Evolutionary conservation across 2,329 filamentous ascomycete species (phyloP).

Genomic region (Dendrostoma leiphaemia): DNA sequence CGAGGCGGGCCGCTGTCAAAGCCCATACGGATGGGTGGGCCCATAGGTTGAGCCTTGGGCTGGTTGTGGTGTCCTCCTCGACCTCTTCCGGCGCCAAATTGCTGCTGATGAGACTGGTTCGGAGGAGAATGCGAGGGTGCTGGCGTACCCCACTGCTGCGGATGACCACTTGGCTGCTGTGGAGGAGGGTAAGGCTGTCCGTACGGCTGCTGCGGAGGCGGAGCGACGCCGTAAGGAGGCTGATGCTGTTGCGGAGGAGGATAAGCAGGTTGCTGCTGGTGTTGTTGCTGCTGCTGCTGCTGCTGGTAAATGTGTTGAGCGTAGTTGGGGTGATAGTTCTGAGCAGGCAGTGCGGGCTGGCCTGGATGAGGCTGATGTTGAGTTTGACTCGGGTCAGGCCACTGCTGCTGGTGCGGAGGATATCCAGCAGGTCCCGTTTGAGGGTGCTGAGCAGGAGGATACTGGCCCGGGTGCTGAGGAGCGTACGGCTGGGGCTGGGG

Average conservation of each 20-base stretch:
- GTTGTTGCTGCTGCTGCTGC: constrained; percentile 35
- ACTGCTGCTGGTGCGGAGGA: constrained; percentile 37
- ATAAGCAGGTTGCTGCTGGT: constrained; percentile 32
- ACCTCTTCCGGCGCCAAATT: constrained; percentile 42
- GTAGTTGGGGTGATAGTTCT: constrained; percentile 60
- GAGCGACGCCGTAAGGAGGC: constrained; percentile 26
- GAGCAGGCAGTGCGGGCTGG: constrained; percentile 47
- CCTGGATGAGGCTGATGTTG: constrained; percentile 37
- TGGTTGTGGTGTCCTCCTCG: constrained; percentile 39
- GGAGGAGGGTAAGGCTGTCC: constrained; percentile 30
- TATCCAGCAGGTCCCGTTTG: constrained; percentile 34
- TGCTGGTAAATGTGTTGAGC: constrained; percentile 52
- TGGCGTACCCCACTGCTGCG: constrained; percentile 42
- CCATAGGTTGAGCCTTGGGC: constrained; percentile 43
- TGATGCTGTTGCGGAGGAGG: constrained; percentile 35
- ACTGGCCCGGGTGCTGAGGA: constrained; percentile 26
- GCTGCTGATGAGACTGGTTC: constrained; percentile 33
- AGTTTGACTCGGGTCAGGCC: constrained; percentile 36
- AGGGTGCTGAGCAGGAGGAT: constrained; percentile 33
- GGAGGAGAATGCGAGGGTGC: constrained; percentile 27
- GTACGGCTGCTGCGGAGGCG: constrained; percentile 29
- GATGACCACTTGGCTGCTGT: constrained; percentile 31
- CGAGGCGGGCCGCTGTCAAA: constrained; percentile 40
- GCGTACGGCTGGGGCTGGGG: constrained; percentile 28
- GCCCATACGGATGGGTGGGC: constrained; percentile 53